phyloP scores from a whole-genome alignment of 2,329 filamentous ascomycete genomes.

The Botrytis medusae region DNA sequence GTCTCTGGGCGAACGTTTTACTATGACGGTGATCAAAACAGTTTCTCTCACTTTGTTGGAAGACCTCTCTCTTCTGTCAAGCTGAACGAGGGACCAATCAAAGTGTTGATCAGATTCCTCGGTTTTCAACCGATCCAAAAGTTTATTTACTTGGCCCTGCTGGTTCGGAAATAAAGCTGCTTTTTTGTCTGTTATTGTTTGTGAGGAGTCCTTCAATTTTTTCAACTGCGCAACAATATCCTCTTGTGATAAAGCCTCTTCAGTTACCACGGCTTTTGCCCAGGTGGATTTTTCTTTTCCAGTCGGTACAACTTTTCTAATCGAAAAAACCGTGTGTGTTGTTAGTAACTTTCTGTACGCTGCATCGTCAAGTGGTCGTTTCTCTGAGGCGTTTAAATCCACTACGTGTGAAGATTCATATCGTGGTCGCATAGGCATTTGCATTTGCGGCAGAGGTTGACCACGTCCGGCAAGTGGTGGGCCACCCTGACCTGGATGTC shows the following conservation, averaged over 20 bases:
- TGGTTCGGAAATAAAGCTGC: conserved; percentile 32
- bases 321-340: conserved; percentile 31
- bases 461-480: background rate
- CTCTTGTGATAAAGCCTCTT: conserved; percentile 34
- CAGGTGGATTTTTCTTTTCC: conserved; percentile 35
- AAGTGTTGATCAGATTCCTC: conserved; percentile 33
- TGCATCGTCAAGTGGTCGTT: conserved; percentile 13
- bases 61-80: conserved; percentile 29
- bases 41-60: conserved; percentile 32
- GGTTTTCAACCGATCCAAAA: conserved; percentile 34
- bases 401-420: conserved; percentile 11
- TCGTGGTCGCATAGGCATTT: conserved; percentile 16
- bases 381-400: conserved; percentile 3
- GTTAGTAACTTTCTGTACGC: conserved; percentile 15
- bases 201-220: conserved; percentile 31
- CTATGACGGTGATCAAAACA: conserved; percentile 34
- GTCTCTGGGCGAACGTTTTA: conserved; percentile 30
- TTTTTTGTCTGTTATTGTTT: conserved; percentile 36
- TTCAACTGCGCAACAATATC: conserved; percentile 36
- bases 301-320: conserved; percentile 31
- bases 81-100: conserved; percentile 37
- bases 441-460: conserved; percentile 13
- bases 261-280: conserved; percentile 32
- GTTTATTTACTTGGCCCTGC: conserved; percentile 34
- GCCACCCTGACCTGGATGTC: background rate